These are phyloP conservation scores for Rubus parviflorus DNA, from an alignment of 306 rosid genomes.

Conservation along the genomic window DNA sequence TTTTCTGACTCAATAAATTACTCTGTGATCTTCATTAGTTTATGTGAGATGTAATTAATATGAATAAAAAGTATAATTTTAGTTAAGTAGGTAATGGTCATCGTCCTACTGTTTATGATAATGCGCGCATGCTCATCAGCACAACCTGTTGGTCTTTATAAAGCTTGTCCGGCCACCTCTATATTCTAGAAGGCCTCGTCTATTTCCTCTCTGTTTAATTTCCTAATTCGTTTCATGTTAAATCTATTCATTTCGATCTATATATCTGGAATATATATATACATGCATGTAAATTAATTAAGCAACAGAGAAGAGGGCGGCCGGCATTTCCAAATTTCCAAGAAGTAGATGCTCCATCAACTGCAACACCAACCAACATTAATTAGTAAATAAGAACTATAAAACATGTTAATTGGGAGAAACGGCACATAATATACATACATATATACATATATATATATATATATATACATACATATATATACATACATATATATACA, in stretches of 20 bases:
- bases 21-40: background rate
- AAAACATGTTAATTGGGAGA: no score
- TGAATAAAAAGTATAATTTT: no score
- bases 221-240: background rate
- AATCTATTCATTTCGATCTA: background rate
- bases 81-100: background rate
- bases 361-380: background rate
- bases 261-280: no score
- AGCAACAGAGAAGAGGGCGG: no score
- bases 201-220: no score
- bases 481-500: no score
- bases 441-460: no score
- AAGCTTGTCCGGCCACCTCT: background rate
- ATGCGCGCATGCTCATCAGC: background rate
- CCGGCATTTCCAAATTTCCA: background rate
- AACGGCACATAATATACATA: background rate
- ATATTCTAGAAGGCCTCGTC: background rate
- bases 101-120: background rate
- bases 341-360: constrained; percentile 12
- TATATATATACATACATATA: no score
- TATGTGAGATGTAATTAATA: background rate
- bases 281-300: no score
- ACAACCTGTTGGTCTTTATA: background rate
- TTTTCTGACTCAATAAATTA: background rate
- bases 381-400: background rate